Conservation (phyloP, 352 stramenopile genomes). For the Phytophthora crassamura region DNA sequence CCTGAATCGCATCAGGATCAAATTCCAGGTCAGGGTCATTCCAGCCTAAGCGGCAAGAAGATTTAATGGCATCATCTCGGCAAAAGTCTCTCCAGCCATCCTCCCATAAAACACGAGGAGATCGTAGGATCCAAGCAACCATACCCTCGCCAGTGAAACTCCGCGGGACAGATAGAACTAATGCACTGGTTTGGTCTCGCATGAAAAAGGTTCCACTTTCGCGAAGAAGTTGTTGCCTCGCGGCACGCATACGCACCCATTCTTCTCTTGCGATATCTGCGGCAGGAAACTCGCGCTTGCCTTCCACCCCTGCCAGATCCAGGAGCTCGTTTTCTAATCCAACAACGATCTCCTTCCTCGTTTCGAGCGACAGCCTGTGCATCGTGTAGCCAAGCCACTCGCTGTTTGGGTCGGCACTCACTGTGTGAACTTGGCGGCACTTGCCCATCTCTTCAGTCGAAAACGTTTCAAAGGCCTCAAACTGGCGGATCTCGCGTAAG, state of each 20-base stretch:
- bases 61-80: conserved; percentile 26
- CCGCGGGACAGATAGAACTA: conserved; percentile 43
- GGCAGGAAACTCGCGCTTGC: conserved; percentile 19
- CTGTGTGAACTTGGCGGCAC: conserved; percentile 58
- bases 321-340: conserved; percentile 73
- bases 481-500: conserved; percentile 59
- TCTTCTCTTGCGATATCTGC: conserved; percentile 43
- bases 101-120: conserved; percentile 51
- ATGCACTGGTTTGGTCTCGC: conserved; percentile 47
- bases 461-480: conserved; percentile 69
- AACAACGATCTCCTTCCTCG: conserved; percentile 63
- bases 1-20: conserved; percentile 64
- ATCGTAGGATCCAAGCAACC: conserved; percentile 62
- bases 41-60: conserved; percentile 47
- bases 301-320: conserved; percentile 46
- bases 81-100: conserved; percentile 68
- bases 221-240: conserved; percentile 54
- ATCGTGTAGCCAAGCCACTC: conserved; percentile 64
- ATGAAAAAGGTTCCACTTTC: conserved; percentile 61
- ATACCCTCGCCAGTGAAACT: conserved; percentile 75
- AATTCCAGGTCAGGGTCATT: conserved; percentile 28
- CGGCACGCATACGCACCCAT: conserved; percentile 54
- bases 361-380: conserved; percentile 61
- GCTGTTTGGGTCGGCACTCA: conserved; percentile 52
- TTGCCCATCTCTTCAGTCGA: conserved; percentile 51